Evolutionary conservation across 257 asterid genomes (phyloP), one percentile per base, ranked within the genome.

Genomic region (Solanum chmielewskii): DNA sequence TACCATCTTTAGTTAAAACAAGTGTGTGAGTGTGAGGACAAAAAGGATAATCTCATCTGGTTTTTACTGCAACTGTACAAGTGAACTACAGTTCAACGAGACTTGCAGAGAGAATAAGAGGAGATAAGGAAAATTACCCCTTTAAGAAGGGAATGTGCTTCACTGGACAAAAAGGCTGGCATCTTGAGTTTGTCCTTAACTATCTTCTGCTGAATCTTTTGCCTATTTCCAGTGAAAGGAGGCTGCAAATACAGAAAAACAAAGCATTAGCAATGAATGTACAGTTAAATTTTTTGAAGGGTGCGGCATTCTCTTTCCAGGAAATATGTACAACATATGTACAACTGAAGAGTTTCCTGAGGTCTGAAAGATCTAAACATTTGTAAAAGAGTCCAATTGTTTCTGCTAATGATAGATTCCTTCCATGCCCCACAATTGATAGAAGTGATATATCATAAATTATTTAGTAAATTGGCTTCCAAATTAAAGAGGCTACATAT

Each of bases 81-180:
- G 71, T 68, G 85, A 80, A 13, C 68, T 80, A 49, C 88, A 75
- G 68, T 52, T 49, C 45, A 49, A 13, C 42, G 16, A 86, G 70
- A 69, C 37, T 31, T 21, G 27, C 81, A 23, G 2, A 59, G 49
- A 41, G 59, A 44, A 85, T 37, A 77, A 64, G 11, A 37, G 86
- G 85, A 81, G 7, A 80, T 47, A 12, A 18, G 69, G 45, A 87
- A 76, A 39, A 66, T 86, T 92, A 93, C 96, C 92, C 92, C 96
- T 92, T 92, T 94, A 86, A 94, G 83, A 88, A 94, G 91, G 33
- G 97, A 89, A 89, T 93, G 95, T 83, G 94, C 93, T 77, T 92
- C 95, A 31, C 93, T 92, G 14, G 95, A 73, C 88, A 92, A 87
- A 91, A 87, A 92, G 45, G 90, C 84, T 14, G 97, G 97, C 89